Evolutionary conservation across 2,329 filamentous ascomycete genomes (phyloP).

Genomic region (Fusarium citri): DNA sequence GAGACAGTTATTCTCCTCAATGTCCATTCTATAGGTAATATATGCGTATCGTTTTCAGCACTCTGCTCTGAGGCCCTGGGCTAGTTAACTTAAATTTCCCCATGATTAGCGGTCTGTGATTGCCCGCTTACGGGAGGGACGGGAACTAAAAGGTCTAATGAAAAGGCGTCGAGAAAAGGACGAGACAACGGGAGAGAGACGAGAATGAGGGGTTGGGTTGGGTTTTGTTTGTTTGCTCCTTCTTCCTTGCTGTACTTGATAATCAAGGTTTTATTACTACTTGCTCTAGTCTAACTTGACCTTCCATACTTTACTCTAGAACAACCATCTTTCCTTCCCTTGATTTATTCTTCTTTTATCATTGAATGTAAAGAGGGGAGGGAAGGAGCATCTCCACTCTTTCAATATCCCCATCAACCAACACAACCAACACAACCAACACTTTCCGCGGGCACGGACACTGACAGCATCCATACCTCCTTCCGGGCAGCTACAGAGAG

Average conservation of each 20-base stretch:
- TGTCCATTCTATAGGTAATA: background rate
- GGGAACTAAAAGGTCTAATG: slow-evolving; percentile 15
- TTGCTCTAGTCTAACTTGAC: background rate
- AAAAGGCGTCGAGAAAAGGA: background rate
- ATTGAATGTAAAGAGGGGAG: background rate
- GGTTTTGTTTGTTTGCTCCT: background rate
- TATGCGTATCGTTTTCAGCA: background rate
- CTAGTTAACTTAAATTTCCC: background rate
- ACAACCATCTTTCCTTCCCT: background rate
- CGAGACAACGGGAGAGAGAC: background rate
- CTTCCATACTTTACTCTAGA: background rate
- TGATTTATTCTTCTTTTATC: background rate
- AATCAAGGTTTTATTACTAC: background rate
- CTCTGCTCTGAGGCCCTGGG: background rate
- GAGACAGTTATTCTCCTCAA: background rate
- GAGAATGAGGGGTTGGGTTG: slow-evolving; percentile 5
- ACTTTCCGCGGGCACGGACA: background rate
- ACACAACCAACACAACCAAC: background rate
- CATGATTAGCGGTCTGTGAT: background rate
- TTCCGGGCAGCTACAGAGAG: slow-evolving; percentile 1
- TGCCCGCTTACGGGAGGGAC: slow-evolving; percentile 5
- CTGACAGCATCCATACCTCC: background rate
- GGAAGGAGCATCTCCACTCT: slow-evolving; percentile 10
- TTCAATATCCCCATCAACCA: slow-evolving; percentile 8
- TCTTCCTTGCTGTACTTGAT: background rate